These are phyloP conservation scores for Graphilbum sp. DNA, from an alignment of 2,329 filamentous ascomycete species.

Conservation along the genomic window DNA sequence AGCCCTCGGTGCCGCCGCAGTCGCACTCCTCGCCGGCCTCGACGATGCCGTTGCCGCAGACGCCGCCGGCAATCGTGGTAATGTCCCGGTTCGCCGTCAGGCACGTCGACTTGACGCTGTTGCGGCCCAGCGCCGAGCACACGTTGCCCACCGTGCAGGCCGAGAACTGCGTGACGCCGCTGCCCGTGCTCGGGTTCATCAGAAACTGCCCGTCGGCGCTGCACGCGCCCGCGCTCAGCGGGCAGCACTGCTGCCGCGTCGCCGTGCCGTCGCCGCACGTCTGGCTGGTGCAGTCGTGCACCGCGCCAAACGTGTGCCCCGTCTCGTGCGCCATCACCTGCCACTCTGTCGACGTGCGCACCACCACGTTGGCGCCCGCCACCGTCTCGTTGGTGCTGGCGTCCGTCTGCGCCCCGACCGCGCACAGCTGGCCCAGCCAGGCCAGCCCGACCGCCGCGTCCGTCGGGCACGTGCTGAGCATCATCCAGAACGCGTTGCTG, in stretches of 20 bases:
- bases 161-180: constrained; percentile 64
- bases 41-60: constrained; percentile 95
- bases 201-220: constrained; percentile 67
- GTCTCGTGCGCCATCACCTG: constrained; percentile 91
- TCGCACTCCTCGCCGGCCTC: constrained; percentile 91
- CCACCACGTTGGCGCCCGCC: constrained; percentile 76
- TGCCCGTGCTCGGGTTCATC: constrained; percentile 84
- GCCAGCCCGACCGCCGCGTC: constrained; percentile 76
- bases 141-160: constrained; percentile 86
- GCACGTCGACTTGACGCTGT: constrained; percentile 60
- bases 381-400: constrained; percentile 51
- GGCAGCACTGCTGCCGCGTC: constrained; percentile 53
- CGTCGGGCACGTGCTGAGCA: constrained; percentile 69
- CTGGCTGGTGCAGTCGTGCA: constrained; percentile 70
- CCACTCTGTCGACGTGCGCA: constrained; percentile 73
- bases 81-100: constrained; percentile 76
- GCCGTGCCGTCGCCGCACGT: constrained; percentile 48
- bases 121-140: constrained; percentile 66
- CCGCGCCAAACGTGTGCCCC: constrained; percentile 87
- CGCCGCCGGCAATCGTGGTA: constrained; percentile 61
- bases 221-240: constrained; percentile 49
- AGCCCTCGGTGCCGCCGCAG: constrained; percentile 63
- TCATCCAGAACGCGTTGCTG: constrained; percentile 81
- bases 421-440: constrained; percentile 82
- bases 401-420: constrained; percentile 37